A percentile compares a stretch with the other conserved stretches of the same genome.
Evolutionary conservation across 169 alveolate species (phyloP).

Genomic region (Cryptosporidium viatorum): DNA sequence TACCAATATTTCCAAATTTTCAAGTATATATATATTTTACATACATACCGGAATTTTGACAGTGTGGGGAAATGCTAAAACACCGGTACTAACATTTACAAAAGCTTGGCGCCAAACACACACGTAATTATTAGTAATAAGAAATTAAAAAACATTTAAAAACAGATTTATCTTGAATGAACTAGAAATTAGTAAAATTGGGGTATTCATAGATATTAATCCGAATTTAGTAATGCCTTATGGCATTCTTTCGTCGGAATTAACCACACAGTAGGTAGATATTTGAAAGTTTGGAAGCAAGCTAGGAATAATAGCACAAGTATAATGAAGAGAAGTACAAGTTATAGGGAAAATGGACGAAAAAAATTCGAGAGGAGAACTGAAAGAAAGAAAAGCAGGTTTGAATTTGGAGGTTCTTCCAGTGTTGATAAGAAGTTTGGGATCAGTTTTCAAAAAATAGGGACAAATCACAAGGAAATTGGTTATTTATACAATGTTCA

Average conservation of each 20-base stretch:
- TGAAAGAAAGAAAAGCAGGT: neutral
- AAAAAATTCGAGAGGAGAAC: neutral
- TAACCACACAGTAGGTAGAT: neutral
- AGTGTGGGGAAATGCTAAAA: slow-evolving; percentile 20
- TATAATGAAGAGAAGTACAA: neutral
- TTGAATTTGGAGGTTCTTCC: neutral
- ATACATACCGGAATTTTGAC: neutral
- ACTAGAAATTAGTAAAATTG: neutral
- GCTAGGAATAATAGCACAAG: neutral
- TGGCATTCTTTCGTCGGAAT: neutral
- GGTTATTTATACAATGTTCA: slow-evolving; percentile 70
- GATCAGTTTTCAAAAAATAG: slow-evolving; percentile 18
- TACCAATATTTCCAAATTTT: neutral
- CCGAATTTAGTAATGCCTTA: neutral
- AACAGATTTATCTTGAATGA: neutral
- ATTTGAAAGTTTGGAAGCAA: neutral
- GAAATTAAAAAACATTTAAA: neutral
- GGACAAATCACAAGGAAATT: slow-evolving; percentile 17
- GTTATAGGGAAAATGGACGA: neutral
- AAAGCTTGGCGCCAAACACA: neutral
- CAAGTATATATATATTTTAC: neutral
- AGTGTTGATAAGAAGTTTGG: slow-evolving; percentile 46
- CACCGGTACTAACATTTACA: slow-evolving; percentile 36
- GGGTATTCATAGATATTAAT: neutral
- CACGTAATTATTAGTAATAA: neutral